A percentile compares a stretch with the other conserved stretches of the same genome.
These are phyloP conservation scores for Biscutella auriculata DNA, from an alignment of 441 rosid species.

Conservation along the genomic window DNA sequence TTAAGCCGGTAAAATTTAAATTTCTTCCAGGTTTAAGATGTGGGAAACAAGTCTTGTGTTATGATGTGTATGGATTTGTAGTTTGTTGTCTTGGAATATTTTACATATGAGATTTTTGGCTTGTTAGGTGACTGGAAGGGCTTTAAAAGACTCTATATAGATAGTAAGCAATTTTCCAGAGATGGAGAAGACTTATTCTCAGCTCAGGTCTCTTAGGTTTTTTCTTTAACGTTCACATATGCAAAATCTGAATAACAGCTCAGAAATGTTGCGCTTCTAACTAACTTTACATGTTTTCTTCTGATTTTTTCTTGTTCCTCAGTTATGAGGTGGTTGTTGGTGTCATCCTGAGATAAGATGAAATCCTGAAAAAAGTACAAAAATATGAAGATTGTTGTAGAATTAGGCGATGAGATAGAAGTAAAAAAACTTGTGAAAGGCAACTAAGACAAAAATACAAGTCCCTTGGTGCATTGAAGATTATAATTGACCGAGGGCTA, in stretches of 20 bases:
- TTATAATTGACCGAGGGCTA: conserved; percentile 71
- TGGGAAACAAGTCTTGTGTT: background rate
- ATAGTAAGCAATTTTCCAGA: conserved; percentile 66
- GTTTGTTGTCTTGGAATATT: background rate
- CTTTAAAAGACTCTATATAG: conserved; percentile 75
- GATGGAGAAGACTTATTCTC: conserved; percentile 58
- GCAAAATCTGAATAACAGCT: background rate
- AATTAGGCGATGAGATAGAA: conserved; percentile 67
- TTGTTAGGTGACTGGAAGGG: conserved; percentile 68
- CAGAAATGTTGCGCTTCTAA: background rate
- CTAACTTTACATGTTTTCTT: conserved; percentile 8
- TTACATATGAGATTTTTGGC: background rate
- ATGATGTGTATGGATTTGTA: background rate
- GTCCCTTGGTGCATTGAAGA: conserved; percentile 55
- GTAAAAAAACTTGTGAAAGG: conserved; percentile 61
- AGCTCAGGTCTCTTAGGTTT: conserved; percentile 55
- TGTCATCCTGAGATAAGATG: conserved; percentile 83
- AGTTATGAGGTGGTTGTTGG: conserved; percentile 84
- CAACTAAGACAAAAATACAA: conserved; percentile 73
- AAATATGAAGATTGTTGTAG: conserved; percentile 75
- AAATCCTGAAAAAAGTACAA: conserved; percentile 71
- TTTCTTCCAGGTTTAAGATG: background rate
- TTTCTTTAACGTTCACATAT: background rate
- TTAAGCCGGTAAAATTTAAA: conserved; percentile 47
- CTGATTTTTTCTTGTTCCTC: conserved; percentile 15